Conservation (phyloP, 73 alveolate species). For the Symbiodinium natans region DNA sequence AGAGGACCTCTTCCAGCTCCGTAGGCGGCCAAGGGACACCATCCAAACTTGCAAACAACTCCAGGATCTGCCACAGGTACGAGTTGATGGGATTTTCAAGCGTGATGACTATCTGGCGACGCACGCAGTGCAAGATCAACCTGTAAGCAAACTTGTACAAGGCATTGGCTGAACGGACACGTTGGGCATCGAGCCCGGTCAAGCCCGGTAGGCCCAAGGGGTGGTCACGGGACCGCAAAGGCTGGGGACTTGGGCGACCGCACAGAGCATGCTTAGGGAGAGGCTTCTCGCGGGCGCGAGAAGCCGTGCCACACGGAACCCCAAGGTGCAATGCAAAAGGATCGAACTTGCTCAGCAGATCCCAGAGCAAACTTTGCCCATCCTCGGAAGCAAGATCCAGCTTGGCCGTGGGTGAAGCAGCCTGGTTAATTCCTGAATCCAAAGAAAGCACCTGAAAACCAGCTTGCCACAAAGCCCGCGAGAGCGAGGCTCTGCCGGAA, state of each 20-base stretch:
- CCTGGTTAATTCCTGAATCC: too few relatives aligned
- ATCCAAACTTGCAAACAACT: not conserved
- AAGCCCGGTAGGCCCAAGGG: not conserved
- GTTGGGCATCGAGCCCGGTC: not conserved
- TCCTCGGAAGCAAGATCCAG: too few relatives aligned
- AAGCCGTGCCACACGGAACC: conserved; percentile 6
- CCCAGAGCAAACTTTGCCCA: not conserved
- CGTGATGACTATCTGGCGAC: not conserved
- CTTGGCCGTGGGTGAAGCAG: too few relatives aligned
- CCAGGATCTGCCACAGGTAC: not conserved
- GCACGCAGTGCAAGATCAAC: not conserved
- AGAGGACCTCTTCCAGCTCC: not conserved
- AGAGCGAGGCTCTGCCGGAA: not conserved
- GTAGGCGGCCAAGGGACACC: too few relatives aligned
- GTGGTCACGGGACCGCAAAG: not conserved
- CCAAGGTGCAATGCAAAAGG: not conserved
- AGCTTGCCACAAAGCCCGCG: not conserved
- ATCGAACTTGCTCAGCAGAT: not conserved
- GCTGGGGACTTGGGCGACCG: not conserved
- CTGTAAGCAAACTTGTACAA: not conserved
- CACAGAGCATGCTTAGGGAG: not conserved
- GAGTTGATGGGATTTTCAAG: not conserved
- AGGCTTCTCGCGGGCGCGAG: not conserved
- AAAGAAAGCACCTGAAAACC: not conserved
- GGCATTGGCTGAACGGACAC: not conserved